phyloP scores from a whole-genome alignment of 768 basidiomycete species.

The Lentinula detonsa region DNA sequence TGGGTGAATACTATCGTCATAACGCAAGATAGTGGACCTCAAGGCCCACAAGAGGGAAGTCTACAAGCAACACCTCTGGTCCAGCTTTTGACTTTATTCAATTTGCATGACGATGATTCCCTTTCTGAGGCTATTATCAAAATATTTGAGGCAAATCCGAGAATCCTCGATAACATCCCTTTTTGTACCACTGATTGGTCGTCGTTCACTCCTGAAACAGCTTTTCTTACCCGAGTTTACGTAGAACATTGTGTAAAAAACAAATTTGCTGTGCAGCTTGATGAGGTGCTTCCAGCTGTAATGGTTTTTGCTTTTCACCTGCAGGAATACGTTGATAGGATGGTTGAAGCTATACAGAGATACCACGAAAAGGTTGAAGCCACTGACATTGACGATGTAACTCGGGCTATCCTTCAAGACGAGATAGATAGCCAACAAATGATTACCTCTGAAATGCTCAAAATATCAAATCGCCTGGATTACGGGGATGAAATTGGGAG shows the following conservation, averaged over 20 bases:
- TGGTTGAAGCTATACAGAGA: background rate
- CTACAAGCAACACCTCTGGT: conserved; percentile 26
- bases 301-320: conserved; percentile 74
- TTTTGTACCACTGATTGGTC: conserved; percentile 80
- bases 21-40: conserved; percentile 16
- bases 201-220: conserved; percentile 64
- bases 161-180: conserved; percentile 60
- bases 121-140: conserved; percentile 72
- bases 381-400: background rate
- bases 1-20: conserved; percentile 65
- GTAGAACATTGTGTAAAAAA: conserved; percentile 63
- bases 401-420: conserved; percentile 16
- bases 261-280: conserved; percentile 57
- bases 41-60: conserved; percentile 21
- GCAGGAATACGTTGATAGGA: conserved; percentile 60
- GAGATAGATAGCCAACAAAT: conserved; percentile 39
- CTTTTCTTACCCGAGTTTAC: conserved; percentile 79
- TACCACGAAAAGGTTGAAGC: background rate
- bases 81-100: conserved; percentile 53
- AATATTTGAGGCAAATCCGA: conserved; percentile 58
- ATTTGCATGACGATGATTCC: conserved; percentile 44
- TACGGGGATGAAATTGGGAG: conserved; percentile 73
- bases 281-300: conserved; percentile 74
- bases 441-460: conserved; percentile 55
- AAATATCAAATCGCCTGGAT: conserved; percentile 56